These are phyloP conservation scores for Solioccasus polychromus DNA, from an alignment of 768 basidiomycete genomes.

Conservation along the genomic window DNA sequence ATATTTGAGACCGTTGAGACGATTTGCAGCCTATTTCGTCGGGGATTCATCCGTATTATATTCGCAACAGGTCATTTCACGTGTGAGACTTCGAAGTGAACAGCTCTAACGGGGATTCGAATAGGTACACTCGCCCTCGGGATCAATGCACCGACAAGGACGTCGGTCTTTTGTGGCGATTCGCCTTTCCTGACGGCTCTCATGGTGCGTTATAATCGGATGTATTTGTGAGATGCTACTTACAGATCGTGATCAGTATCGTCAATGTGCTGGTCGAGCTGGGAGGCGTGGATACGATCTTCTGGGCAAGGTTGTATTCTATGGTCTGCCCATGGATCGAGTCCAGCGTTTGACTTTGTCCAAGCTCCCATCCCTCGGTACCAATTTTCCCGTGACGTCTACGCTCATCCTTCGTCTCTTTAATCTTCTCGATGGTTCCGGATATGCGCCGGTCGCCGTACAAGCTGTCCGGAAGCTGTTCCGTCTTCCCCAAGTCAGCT, in stretches of 20 bases:
- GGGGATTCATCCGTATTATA: constrained; percentile 60
- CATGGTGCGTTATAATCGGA: constrained; percentile 40
- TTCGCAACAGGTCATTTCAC: constrained; percentile 54
- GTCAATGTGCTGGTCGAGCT: constrained; percentile 72
- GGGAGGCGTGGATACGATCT: constrained; percentile 71
- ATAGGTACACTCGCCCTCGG: constrained; percentile 70
- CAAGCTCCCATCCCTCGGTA: constrained; percentile 56
- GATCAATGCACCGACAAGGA: constrained; percentile 72
- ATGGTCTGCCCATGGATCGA: constrained; percentile 60
- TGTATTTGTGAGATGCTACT: not conserved
- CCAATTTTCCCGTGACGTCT: constrained; percentile 64
- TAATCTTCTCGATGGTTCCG: constrained; percentile 62
- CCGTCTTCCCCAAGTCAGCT: constrained; percentile 55
- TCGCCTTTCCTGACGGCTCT: constrained; percentile 60
- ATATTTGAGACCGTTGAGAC: not conserved
- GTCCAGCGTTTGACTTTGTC: constrained; percentile 65
- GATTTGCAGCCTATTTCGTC: constrained; percentile 44
- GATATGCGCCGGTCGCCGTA: constrained; percentile 45
- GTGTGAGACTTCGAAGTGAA: not conserved
- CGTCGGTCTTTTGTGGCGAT: constrained; percentile 61
- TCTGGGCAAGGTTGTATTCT: constrained; percentile 70
- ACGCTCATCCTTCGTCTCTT: constrained; percentile 64
- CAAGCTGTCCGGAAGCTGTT: constrained; percentile 52
- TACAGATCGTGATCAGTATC: constrained; percentile 43
- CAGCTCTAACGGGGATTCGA: not conserved